These are phyloP conservation scores for Quercus robur DNA, from an alignment of 306 rosid species.

Conservation along the genomic window DNA sequence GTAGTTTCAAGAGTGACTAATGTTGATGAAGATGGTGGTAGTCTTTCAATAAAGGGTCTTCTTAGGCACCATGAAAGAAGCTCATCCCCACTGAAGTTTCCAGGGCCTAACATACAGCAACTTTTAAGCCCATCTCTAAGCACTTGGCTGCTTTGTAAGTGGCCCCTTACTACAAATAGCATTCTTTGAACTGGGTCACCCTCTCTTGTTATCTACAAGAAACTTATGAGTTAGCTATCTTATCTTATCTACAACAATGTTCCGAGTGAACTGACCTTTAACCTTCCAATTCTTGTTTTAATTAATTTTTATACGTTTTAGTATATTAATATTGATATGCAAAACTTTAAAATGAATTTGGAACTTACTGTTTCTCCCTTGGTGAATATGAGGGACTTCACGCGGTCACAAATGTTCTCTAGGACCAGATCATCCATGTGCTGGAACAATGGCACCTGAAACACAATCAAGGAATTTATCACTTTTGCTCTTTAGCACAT, in stretches of 20 bases:
- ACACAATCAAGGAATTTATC: neutral
- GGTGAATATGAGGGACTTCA: conserved; percentile 86
- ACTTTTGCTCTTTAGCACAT: neutral
- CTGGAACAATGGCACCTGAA: conserved; percentile 85
- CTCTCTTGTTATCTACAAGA: conserved; percentile 63
- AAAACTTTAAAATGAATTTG: neutral
- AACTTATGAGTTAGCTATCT: neutral
- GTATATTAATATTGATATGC: neutral
- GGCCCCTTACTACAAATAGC: conserved; percentile 92
- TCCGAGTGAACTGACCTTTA: neutral
- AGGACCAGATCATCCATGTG: conserved; percentile 91
- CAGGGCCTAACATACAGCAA: conserved; percentile 91
- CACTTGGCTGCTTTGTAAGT: conserved; percentile 84
- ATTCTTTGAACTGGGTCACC: conserved; percentile 95
- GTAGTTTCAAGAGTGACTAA: conserved; percentile 74
- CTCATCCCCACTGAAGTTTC: conserved; percentile 92
- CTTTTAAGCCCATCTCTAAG: conserved; percentile 87
- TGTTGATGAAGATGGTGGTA: conserved; percentile 77
- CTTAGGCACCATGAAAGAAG: conserved; percentile 90
- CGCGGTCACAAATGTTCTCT: conserved; percentile 92
- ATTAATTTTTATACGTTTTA: neutral
- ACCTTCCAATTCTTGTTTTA: neutral
- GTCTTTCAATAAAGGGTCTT: conserved; percentile 70
- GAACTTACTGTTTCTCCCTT: conserved; percentile 86
- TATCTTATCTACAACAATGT: no score